Conservation (phyloP, 192 early-diverging fungal genomes). For the Gamsiella multidivaricata region DNA sequence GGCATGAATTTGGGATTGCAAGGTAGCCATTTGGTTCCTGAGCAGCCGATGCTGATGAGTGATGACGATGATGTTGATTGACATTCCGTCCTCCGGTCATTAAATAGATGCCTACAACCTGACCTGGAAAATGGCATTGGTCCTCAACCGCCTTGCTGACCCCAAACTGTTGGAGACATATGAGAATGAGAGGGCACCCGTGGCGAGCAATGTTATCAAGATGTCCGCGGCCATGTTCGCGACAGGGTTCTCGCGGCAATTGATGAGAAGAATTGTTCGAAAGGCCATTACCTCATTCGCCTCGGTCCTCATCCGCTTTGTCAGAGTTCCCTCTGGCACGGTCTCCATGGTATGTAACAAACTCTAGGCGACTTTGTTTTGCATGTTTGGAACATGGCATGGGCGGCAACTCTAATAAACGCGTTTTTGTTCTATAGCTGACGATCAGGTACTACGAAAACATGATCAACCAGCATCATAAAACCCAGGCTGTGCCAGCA, state of each 20-base stretch:
- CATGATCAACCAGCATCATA: constrained; percentile 33
- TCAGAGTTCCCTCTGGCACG: constrained; percentile 20
- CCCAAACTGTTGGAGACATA: constrained; percentile 30
- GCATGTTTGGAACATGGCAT: too few relatives aligned
- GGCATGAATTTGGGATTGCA: constrained; percentile 58
- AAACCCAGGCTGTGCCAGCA: constrained; percentile 10
- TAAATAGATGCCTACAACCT: constrained; percentile 58
- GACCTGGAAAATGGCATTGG: constrained; percentile 59
- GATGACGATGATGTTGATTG: constrained; percentile 1
- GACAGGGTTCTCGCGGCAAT: constrained; percentile 22
- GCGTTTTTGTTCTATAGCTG: too few relatives aligned
- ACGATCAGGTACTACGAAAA: constrained; percentile 33
- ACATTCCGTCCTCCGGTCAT: too few relatives aligned
- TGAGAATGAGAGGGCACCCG: constrained; percentile 31
- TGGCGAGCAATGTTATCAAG: constrained; percentile 32
- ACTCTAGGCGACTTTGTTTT: too few relatives aligned
- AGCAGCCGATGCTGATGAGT: background rate
- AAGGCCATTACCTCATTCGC: constrained; percentile 16
- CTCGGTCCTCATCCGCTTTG: constrained; percentile 16
- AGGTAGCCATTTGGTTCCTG: constrained; percentile 8
- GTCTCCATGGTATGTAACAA: constrained; percentile 38
- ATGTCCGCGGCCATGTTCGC: constrained; percentile 46
- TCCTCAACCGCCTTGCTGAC: constrained; percentile 20
- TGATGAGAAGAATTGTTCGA: background rate
- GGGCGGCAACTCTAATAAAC: too few relatives aligned